Conservation (phyloP, 257 asterid species). For the Phtheirospermum japonicum region DNA sequence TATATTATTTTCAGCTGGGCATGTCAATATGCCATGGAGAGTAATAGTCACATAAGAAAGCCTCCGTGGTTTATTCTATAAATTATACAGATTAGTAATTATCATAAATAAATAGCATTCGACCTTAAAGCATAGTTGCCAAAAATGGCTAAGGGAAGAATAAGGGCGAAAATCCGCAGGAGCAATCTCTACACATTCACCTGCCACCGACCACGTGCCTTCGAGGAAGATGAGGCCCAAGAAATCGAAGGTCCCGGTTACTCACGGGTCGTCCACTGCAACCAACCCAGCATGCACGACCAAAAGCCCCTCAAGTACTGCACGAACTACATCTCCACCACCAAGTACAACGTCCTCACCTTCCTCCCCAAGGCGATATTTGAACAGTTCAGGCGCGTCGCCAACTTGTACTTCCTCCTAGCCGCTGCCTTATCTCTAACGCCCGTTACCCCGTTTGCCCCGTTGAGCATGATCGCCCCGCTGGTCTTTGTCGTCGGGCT, state of each 20-base stretch:
- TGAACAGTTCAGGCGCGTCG: conserved; percentile 96
- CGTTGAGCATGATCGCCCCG: conserved; percentile 90
- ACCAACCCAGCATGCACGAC: conserved; percentile 70
- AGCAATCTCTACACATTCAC: conserved; percentile 80
- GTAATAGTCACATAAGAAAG: conserved; percentile 25
- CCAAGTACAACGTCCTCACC: conserved; percentile 79
- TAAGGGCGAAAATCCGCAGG: conserved; percentile 71
- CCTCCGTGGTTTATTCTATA: conserved; percentile 30
- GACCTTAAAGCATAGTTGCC: too few species aligned
- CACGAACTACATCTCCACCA: conserved; percentile 78
- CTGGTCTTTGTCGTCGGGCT: conserved; percentile 84
- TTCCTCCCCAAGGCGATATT: conserved; percentile 90
- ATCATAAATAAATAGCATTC: too few species aligned
- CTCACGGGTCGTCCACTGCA: conserved; percentile 77
- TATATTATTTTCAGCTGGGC: conserved; percentile 27
- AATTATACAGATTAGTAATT: neutral
- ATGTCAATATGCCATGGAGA: conserved; percentile 30
- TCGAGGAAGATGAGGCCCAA: conserved; percentile 44
- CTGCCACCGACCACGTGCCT: conserved; percentile 51
- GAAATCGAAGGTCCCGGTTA: conserved; percentile 74
- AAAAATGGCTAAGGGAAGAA: conserved; percentile 68
- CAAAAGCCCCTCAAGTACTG: conserved; percentile 68
- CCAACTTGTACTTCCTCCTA: conserved; percentile 86
- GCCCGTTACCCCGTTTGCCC: conserved; percentile 75
- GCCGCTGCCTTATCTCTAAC: conserved; percentile 81